Evolutionary conservation across 306 rosid species (phyloP).

Genomic region (Urtica urens): DNA sequence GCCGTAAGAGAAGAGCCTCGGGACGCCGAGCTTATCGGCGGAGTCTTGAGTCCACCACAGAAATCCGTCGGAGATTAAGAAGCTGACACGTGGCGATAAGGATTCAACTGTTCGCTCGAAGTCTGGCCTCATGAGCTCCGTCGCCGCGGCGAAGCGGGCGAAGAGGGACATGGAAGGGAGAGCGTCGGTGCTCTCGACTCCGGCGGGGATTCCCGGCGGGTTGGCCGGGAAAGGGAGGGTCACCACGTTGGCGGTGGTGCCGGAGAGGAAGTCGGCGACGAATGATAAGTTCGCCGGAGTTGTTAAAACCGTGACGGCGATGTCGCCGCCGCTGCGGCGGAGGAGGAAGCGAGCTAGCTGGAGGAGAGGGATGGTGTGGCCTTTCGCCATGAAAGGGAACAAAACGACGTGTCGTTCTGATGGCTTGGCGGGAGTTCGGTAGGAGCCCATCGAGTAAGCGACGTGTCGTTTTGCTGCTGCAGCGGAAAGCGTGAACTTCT

Average conservation of each 20-base stretch:
- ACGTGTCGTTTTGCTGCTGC: too few species aligned
- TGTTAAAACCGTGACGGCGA: slow-evolving; percentile 36
- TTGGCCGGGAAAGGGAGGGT: slow-evolving; percentile 21
- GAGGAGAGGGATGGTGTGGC: slow-evolving; percentile 48
- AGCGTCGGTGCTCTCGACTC: slow-evolving; percentile 27
- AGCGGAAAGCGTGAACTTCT: too few species aligned
- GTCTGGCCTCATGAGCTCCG: slow-evolving; percentile 19
- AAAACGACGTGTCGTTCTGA: slow-evolving; percentile 14
- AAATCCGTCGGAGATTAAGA: slow-evolving; percentile 38
- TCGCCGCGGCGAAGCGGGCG: slow-evolving; percentile 17
- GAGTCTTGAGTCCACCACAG: slow-evolving; percentile 46
- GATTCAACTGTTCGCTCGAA: slow-evolving; percentile 22
- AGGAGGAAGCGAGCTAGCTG: slow-evolving; percentile 33
- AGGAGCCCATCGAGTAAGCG: too few species aligned
- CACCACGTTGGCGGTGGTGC: slow-evolving; percentile 21
- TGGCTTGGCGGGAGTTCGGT: too few species aligned
- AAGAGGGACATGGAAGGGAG: slow-evolving; percentile 17
- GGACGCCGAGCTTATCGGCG: slow-evolving; percentile 25
- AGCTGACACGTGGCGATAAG: slow-evolving; percentile 21
- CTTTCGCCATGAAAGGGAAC: slow-evolving; percentile 50
- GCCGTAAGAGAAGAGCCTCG: slow-evolving; percentile 21
- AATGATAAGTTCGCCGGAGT: slow-evolving; percentile 25
- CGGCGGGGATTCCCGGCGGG: slow-evolving; percentile 23
- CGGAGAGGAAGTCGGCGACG: slow-evolving; percentile 7
- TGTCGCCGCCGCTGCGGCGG: slow-evolving; percentile 10